Evolutionary conservation across 192 early-diverging fungal species (phyloP), one percentile per base, ranked within the genome.

Genomic region (Backusella tarrabulga): DNA sequence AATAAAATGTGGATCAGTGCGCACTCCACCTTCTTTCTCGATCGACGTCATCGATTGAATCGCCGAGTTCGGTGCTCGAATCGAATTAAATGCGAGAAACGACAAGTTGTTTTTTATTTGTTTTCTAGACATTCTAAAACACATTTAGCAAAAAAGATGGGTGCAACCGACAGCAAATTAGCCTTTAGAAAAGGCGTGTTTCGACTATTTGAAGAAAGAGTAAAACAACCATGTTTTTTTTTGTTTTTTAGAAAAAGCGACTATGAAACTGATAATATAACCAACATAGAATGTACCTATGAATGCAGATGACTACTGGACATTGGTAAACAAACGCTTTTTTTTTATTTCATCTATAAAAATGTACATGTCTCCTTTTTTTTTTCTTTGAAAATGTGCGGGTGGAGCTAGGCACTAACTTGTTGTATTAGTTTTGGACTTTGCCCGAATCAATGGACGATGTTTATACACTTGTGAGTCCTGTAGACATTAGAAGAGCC

Each of bases 151-250:
- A 11, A 40, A 40, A 40, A 40, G 38, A 97, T 96, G 95, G 96
- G 96, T n/a, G 93, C 92, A 42, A 90, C 94, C 15, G 95, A 97
- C 79, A 92, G 90, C 77, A 97, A 97, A 82, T 80, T 96, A 50
- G 91, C 91, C n/a, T 97, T 97, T 80, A 89, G 95, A 68, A 95
- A 95, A 84, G 88, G 91, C 71, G 95, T 97, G 32, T 96, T 96
- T 76, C 87, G 90, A 67, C 85, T 97, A 36, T 93, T 91, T 70
- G 92, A 97, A 81, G 90, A 93, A 80, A 85, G 89, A 75, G 93
- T 94, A 63, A 54, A 21, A 1, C 4, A 34, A 21, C 1, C 36
- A 21, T 32, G 0, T 71, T 11, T 5, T 4, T 14, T 56, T 0
- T n/a, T n/a, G n/a, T 67, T 4, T 23, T 68, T 1, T 29, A 32